Base-by-base conservation (phyloP, 75 land plant species). In the Selaginella moellendorffii region DNA sequence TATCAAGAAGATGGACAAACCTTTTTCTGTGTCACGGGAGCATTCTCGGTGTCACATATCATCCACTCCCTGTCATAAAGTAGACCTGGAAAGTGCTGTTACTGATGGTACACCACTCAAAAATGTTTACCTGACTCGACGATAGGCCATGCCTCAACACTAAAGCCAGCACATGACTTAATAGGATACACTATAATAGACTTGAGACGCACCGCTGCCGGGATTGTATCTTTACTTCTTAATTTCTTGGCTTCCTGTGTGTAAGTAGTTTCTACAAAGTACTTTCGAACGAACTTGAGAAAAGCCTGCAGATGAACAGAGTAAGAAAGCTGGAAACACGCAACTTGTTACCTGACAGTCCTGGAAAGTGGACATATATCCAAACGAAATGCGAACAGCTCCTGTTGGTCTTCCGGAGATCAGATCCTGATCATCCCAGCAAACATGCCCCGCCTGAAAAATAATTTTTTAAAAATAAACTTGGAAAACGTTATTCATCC, bases 381-480 rank as follows among this genome's bases (percentile, higher is more conserved):
- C 97, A 71, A 88, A 88, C 2, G 97, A 92, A 27, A 92, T 69
- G 54, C 97, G 76, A 2, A 92, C 83, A 21, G 95, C 97, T 69
- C 97, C 97, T 31, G 95, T 85, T 64, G 97, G 97, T 63, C 79
- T 86, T 52, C 97, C 97, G 78, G 76, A 8, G 19, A 88, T 54
- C 14, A 92, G 61, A 54, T 92, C 97, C 69, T 77, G 42, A 65
- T 92, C 97, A 78, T 92, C 97, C 95, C 97, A 88, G 67, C 97
- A 92, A 30, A 85, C 82, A 77, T 88, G 89, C 18, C 97, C 97
- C 63, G 86, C 86, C 97, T 92, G 46, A 36, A 5, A 5, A 36
- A 36, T 36, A 14, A 5, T 5, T 36, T 36, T 36, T 36, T 36
- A 36, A 5, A 36, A 5, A 36, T 14, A 36, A 5, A 36, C 14